Evolutionary conservation across 2,329 filamentous ascomycete genomes (phyloP).

Genomic region (Aureobasidium sp.): DNA sequence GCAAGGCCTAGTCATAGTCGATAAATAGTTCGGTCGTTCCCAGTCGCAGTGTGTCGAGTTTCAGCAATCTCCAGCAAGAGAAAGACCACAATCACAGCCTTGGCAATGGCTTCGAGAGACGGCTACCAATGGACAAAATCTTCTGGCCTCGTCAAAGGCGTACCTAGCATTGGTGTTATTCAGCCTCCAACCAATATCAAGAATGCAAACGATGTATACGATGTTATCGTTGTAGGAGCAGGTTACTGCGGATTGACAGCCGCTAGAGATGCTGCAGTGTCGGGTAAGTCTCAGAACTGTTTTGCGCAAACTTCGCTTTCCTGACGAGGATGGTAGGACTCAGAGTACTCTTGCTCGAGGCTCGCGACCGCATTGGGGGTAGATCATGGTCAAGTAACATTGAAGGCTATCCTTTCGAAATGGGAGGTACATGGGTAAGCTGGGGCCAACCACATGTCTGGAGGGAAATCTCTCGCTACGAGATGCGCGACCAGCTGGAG

Average conservation of each 20-base stretch:
- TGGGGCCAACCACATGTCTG: slow-evolving; percentile 32
- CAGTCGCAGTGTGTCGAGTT: not conserved
- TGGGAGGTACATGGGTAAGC: slow-evolving; percentile 47
- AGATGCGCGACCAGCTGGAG: slow-evolving; percentile 19
- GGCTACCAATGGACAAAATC: slow-evolving; percentile 12
- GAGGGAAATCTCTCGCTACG: slow-evolving; percentile 27
- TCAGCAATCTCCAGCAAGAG: not conserved
- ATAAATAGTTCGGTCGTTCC: not conserved
- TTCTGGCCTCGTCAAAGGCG: not conserved
- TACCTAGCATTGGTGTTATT: slow-evolving; percentile 12
- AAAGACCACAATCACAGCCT: too few species aligned
- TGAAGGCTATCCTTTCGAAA: slow-evolving; percentile 39
- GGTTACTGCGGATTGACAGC: slow-evolving; percentile 31
- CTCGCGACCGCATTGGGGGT: slow-evolving; percentile 44
- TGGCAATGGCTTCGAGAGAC: slow-evolving; percentile 26
- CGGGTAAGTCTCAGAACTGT: not conserved
- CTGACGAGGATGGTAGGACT: slow-evolving; percentile 24
- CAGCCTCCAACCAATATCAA: not conserved
- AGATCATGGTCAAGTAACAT: slow-evolving; percentile 43
- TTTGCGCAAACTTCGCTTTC: too few species aligned
- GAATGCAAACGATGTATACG: slow-evolving; percentile 20
- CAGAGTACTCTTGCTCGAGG: slow-evolving; percentile 41
- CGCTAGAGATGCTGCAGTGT: slow-evolving; percentile 26
- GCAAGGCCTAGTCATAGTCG: not conserved
- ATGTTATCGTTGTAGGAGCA: slow-evolving; percentile 38